Evolutionary conservation across 306 rosid species (phyloP).

Genomic region (Nissolia schottii): DNA sequence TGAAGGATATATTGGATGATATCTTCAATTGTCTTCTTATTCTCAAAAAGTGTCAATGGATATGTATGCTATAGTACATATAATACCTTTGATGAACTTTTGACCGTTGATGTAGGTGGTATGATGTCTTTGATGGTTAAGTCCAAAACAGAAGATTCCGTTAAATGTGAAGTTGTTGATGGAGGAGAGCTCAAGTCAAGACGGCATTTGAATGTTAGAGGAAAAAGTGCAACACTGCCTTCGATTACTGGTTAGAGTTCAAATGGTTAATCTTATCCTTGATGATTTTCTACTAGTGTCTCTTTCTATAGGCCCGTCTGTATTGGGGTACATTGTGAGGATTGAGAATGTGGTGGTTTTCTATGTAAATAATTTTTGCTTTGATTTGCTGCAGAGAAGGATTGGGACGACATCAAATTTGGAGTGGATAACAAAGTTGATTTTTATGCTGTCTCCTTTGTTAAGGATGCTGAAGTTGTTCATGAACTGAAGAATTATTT

Average conservation of each 20-base stretch:
- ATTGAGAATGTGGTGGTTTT: neutral
- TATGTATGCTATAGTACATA: neutral
- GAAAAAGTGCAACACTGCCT: conserved; percentile 97
- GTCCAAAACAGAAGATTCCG: conserved; percentile 70
- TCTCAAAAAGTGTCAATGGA: neutral
- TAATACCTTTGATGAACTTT: neutral
- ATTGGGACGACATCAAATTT: conserved; percentile 98
- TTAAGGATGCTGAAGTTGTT: conserved; percentile 94
- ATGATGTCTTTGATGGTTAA: conserved; percentile 83
- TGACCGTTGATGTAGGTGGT: conserved; percentile 60
- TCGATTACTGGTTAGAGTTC: conserved; percentile 81
- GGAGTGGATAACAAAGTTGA: conserved; percentile 98
- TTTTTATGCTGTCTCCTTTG: conserved; percentile 98
- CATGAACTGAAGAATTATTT: conserved; percentile 90
- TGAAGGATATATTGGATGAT: neutral
- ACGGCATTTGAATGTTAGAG: conserved; percentile 91
- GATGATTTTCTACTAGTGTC: neutral
- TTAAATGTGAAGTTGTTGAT: conserved; percentile 86
- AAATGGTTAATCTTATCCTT: conserved; percentile 2
- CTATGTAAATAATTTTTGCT: neutral
- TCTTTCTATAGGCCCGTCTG: neutral
- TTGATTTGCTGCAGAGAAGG: conserved; percentile 80
- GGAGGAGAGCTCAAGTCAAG: conserved; percentile 97
- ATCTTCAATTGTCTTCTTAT: neutral
- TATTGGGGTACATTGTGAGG: neutral